Evolutionary conservation across 2,329 filamentous ascomycete species (phyloP).

Genomic region (Calonectria pseudoreteaudii): DNA sequence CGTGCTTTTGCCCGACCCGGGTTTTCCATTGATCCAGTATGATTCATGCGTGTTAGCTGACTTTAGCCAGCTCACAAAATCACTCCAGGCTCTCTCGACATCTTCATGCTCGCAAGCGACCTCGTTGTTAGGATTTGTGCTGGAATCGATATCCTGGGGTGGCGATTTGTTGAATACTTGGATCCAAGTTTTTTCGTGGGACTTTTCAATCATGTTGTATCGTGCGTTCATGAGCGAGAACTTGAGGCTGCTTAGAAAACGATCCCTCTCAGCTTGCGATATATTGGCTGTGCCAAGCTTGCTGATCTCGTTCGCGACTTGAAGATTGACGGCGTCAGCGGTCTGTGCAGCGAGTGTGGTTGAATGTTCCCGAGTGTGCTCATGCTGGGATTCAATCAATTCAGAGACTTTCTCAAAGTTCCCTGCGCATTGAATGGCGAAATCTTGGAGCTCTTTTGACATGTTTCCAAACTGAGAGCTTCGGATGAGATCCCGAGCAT

Average conservation of each 20-base stretch:
- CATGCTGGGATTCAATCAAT: neutral
- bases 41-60: neutral
- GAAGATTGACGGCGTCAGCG: neutral
- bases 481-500: neutral
- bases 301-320: neutral
- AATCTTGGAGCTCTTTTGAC: neutral
- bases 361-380: neutral
- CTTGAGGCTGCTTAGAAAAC: neutral
- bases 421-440: neutral
- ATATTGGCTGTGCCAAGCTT: neutral
- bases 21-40: neutral
- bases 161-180: neutral
- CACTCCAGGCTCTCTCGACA: neutral
- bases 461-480: neutral
- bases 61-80: neutral
- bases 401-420: neutral
- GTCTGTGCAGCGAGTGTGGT: neutral
- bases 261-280: neutral
- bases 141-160: neutral
- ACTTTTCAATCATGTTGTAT: neutral
- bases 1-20: neutral
- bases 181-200: neutral
- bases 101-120: neutral
- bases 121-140: too few relatives aligned
- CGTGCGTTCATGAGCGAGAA: neutral